Base-by-base conservation (phyloP, 2,329 filamentous ascomycete species). In the Colletotrichum orbiculare region DNA sequence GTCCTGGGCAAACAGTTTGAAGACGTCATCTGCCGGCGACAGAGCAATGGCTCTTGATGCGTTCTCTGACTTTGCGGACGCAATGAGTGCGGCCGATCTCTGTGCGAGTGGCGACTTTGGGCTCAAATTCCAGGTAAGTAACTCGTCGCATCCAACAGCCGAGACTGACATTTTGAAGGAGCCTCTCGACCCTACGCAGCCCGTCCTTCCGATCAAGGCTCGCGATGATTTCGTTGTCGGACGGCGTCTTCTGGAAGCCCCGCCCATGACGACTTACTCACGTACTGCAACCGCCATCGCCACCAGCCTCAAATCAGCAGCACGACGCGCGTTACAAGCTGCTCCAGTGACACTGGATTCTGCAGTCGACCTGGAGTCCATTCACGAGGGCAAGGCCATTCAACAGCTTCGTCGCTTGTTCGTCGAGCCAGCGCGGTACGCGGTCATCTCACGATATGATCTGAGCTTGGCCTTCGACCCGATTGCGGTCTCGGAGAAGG, bases 61-160 rank as follows among this genome's bases (percentile, higher is more conserved):
- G 4, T 85, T 88, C 53, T 85, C 86, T 15, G 73, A 77, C 2
- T 86, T 89, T 67, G 78, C 83, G 10, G 86, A 89, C 8, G 77
- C 82, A 1, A 80, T 92, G 76, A 94, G 92, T 73, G 83, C 84
- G 43, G 84, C 87, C 17, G 92, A 96, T 74, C 63, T 90, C 2
- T 86, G 82, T 71, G 86, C 86, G 25, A 75, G 77, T 13, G 77
- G 81, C 33, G 79, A 80, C 6, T 82, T 86, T 52, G 82, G 81
- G 4, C 75, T 70, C 3, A 76, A 73, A 12, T 73, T 81, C 48
- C 68, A 76, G 68, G 76, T 81, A 68, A 59, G 71, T 66, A 57
- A 35, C 64, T 57, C 2, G 2, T 34, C 15, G 9, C 7, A 11
- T 15, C 12, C 17, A 7, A 25, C n/a, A 12, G 34, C 9, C 35